Conservation (phyloP, 768 basidiomycete species). For the Dentipellis fragilis region DNA sequence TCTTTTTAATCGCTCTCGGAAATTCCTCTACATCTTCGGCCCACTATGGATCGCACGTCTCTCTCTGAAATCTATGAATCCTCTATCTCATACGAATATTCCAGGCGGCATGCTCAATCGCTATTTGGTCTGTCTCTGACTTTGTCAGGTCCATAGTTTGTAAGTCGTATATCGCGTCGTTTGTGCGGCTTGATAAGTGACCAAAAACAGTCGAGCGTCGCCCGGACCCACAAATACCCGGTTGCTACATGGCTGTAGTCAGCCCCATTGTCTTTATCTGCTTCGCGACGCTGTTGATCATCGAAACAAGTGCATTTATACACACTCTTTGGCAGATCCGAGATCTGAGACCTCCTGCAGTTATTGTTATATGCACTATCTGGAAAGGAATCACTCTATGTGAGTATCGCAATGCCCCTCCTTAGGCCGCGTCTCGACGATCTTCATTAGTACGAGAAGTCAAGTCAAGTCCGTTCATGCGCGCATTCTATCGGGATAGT, state of each 20-base stretch:
- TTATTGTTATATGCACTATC: not conserved
- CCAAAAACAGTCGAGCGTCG: not conserved
- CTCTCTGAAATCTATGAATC: not conserved
- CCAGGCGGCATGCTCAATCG: not conserved
- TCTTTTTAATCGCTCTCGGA: not conserved
- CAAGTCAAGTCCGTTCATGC: not conserved
- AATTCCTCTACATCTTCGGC: not conserved
- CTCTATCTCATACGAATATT: not conserved
- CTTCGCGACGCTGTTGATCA: not conserved
- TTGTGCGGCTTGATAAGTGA: not conserved
- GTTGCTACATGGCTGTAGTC: not conserved
- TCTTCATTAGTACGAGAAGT: not conserved
- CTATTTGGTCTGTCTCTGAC: not conserved
- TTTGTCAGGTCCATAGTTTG: not conserved
- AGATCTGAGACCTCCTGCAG: not conserved
- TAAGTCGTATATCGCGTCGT: not conserved
- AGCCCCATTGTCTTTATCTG: not conserved
- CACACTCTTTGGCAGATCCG: not conserved
- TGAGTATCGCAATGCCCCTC: not conserved
- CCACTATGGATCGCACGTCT: not conserved
- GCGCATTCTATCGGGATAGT: not conserved
- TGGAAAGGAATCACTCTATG: not conserved
- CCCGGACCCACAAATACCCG: conserved; percentile 3
- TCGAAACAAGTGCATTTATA: not conserved
- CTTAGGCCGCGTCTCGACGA: not conserved